Evolutionary conservation across 495 filamentous ascomycete genomes (phyloP).

Genomic region (Pseudomonodictys pantanalensis): DNA sequence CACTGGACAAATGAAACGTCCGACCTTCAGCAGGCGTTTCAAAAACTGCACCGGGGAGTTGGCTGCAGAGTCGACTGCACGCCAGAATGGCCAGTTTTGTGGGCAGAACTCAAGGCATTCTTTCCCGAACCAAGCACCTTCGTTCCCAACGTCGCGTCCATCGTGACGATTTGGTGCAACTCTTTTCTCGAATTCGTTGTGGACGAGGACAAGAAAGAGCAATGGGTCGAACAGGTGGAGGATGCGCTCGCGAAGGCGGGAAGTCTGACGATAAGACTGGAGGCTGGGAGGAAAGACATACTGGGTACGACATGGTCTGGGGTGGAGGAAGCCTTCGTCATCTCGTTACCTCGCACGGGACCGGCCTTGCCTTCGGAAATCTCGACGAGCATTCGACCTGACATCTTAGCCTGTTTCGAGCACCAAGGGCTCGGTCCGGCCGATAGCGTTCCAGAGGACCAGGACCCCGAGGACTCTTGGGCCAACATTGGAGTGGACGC

Average conservation of each 20-base stretch:
- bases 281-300: not conserved
- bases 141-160: conserved; percentile 5
- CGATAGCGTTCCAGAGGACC: not conserved
- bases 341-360: conserved; percentile 2
- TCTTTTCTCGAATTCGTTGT: not conserved
- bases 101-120: conserved; percentile 11
- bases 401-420: conserved; percentile 9
- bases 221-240: conserved; percentile 8
- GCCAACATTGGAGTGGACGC: conserved; percentile 10
- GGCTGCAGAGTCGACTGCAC: conserved; percentile 9
- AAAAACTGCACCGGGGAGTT: not conserved
- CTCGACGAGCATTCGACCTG: not conserved
- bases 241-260: conserved; percentile 9
- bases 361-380: not conserved
- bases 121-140: conserved; percentile 13
- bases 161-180: conserved; percentile 8
- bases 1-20: conserved; percentile 15
- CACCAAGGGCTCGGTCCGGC: not conserved
- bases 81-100: conserved; percentile 17
- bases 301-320: conserved; percentile 5
- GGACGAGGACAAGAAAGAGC: conserved; percentile 9
- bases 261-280: conserved; percentile 2
- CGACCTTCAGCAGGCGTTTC: conserved; percentile 4
- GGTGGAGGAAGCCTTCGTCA: conserved; percentile 4
- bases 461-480: conserved; percentile 14